These are phyloP conservation scores for Arabidopsis suecica DNA, from an alignment of 345 rosid species.

Conservation along the genomic window DNA sequence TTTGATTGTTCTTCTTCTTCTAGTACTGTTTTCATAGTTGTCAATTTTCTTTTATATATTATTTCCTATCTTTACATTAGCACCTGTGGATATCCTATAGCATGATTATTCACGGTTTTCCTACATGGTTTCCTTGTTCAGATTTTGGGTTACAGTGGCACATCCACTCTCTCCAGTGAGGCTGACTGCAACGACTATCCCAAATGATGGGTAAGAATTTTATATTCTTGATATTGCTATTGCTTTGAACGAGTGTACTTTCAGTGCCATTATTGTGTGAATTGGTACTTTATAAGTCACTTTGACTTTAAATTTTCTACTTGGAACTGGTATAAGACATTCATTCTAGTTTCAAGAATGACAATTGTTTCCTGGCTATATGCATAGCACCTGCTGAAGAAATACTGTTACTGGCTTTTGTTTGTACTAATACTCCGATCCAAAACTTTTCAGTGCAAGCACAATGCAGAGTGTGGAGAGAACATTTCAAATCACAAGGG, in stretches of 20 bases:
- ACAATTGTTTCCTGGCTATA: constrained; percentile 23
- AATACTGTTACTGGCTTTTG: constrained; percentile 11
- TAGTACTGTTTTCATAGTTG: neutral
- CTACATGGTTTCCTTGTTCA: constrained; percentile 46
- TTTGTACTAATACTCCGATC: constrained; percentile 40
- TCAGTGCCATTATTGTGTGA: neutral
- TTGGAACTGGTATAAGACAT: neutral
- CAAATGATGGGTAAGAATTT: constrained; percentile 78
- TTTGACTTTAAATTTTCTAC: neutral
- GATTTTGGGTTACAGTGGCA: constrained; percentile 74
- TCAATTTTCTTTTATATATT: neutral
- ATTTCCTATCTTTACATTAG: neutral
- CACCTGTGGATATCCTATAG: neutral
- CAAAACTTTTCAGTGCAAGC: constrained; percentile 62
- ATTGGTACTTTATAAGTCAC: constrained; percentile 8
- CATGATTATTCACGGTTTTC: neutral
- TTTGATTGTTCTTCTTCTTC: constrained; percentile 8
- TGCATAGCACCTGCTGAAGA: neutral
- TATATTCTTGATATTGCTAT: constrained; percentile 2
- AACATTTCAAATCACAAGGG: constrained; percentile 72
- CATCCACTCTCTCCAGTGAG: constrained; percentile 77
- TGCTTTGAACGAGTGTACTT: constrained; percentile 3
- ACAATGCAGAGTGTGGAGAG: constrained; percentile 73
- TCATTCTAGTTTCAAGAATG: constrained; percentile 18
- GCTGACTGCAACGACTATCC: constrained; percentile 57